Evolutionary conservation across 2,329 filamentous ascomycete genomes (phyloP).

Genomic region (Paecilomyces formosus): DNA sequence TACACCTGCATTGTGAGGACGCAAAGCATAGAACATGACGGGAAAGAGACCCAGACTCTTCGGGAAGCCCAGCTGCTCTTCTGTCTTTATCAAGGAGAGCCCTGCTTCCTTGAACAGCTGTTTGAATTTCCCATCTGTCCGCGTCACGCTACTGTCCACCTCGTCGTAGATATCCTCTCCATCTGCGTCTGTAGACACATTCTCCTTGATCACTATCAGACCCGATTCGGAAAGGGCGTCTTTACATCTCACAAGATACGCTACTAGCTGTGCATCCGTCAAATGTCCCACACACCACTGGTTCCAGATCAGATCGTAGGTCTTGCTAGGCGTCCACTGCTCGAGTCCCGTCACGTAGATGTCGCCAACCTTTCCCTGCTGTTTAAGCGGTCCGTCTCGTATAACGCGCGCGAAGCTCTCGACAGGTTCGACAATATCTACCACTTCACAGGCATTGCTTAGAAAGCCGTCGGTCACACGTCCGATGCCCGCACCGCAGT

Average conservation of each 20-base stretch:
- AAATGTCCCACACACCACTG: constrained; percentile 88
- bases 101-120: constrained; percentile 62
- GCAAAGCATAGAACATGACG: constrained; percentile 71
- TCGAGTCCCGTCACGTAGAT: constrained; percentile 70
- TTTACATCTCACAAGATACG: constrained; percentile 58
- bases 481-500: constrained; percentile 67
- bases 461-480: constrained; percentile 73
- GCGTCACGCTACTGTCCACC: constrained; percentile 68
- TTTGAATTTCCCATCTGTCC: constrained; percentile 65
- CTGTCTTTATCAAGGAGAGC: constrained; percentile 59
- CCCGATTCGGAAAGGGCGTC: constrained; percentile 37
- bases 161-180: constrained; percentile 66
- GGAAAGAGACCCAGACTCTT: constrained; percentile 57
- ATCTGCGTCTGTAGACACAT: constrained; percentile 50
- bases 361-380: constrained; percentile 47
- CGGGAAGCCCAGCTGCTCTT: constrained; percentile 66
- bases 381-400: constrained; percentile 25
- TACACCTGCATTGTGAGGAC: constrained; percentile 29
- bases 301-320: constrained; percentile 78
- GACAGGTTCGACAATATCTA: constrained; percentile 83
- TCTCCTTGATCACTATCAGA: constrained; percentile 72
- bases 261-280: constrained; percentile 63
- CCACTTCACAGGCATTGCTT: constrained; percentile 57
- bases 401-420: constrained; percentile 67
- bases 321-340: constrained; percentile 51